Percentiles rank a stretch among this genome's conserved stretches.
These are phyloP conservation scores for Croton laevigatus DNA, from an alignment of 441 rosid species.

Conservation along the genomic window DNA sequence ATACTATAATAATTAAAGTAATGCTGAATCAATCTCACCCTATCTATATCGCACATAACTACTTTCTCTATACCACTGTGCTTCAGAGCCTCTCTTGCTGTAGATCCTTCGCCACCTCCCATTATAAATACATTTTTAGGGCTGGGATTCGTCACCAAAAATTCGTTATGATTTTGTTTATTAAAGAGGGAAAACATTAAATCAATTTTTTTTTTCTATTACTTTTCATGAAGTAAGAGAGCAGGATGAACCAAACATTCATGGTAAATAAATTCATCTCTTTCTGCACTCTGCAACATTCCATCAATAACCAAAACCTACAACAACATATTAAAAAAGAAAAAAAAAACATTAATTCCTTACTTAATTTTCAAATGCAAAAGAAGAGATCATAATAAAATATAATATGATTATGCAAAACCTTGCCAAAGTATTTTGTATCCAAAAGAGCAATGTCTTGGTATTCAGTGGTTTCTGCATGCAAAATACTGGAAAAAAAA, in stretches of 20 bases:
- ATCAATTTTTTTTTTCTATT: not conserved
- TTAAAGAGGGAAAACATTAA: not conserved
- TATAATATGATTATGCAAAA: not conserved
- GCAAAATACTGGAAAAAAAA: slow-evolving; percentile 48
- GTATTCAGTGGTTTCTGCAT: slow-evolving; percentile 57
- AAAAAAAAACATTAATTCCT: no score
- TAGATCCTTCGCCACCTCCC: slow-evolving; percentile 97
- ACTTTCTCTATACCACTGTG: slow-evolving; percentile 58
- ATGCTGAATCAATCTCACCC: slow-evolving; percentile 33
- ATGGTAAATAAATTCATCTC: slow-evolving; percentile 84
- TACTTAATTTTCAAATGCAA: no score
- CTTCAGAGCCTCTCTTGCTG: slow-evolving; percentile 81
- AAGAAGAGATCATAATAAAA: no score
- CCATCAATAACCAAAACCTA: slow-evolving; percentile 86
- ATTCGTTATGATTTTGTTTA: not conserved
- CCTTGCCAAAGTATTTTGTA: slow-evolving; percentile 85
- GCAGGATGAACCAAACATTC: slow-evolving; percentile 87
- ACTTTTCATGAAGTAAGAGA: slow-evolving; percentile 65
- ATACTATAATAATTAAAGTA: no score
- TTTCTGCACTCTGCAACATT: slow-evolving; percentile 89
- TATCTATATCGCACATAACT: slow-evolving; percentile 88
- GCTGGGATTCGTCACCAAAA: slow-evolving; percentile 29
- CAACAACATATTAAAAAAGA: not conserved
- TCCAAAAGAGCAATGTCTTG: slow-evolving; percentile 81
- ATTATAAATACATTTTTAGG: slow-evolving; percentile 72